Evolutionary conservation across 2,329 filamentous ascomycete species (phyloP).

Genomic region (Fusarium neocosmosporiellum): DNA sequence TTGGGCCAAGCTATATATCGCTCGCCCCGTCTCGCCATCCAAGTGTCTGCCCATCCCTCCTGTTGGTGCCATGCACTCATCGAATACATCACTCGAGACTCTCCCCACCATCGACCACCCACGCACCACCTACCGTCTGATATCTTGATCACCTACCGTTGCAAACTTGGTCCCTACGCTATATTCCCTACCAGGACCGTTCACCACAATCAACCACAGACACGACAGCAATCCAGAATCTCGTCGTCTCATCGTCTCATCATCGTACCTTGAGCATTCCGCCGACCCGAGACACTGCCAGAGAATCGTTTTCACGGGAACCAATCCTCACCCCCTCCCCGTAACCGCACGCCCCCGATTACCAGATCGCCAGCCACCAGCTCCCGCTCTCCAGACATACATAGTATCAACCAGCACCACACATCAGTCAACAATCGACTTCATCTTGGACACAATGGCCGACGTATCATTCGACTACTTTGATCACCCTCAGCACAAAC

Average conservation of each 20-base stretch:
- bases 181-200: constrained; percentile 4
- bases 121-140: constrained; percentile 40
- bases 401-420: constrained; percentile 30
- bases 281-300: constrained; percentile 17
- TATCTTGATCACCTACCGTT: constrained; percentile 24
- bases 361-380: constrained; percentile 21
- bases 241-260: constrained; percentile 23
- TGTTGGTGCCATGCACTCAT: constrained; percentile 37
- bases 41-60: constrained; percentile 42
- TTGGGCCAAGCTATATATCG: constrained; percentile 44
- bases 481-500: constrained; percentile 43
- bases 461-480: constrained; percentile 45
- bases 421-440: constrained; percentile 36
- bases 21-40: constrained; percentile 45
- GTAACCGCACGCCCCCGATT: constrained; percentile 25
- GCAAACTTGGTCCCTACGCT: constrained; percentile 15
- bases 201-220: constrained; percentile 3
- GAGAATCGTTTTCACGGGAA: not conserved
- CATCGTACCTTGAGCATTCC: constrained; percentile 17
- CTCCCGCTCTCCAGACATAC: constrained; percentile 25
- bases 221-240: constrained; percentile 1
- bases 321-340: constrained; percentile 13
- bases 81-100: constrained; percentile 42
- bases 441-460: constrained; percentile 36
- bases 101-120: constrained; percentile 37